These are phyloP conservation scores for Fusarium sp. DNA, from an alignment of 2,329 filamentous ascomycete species.

Conservation along the genomic window DNA sequence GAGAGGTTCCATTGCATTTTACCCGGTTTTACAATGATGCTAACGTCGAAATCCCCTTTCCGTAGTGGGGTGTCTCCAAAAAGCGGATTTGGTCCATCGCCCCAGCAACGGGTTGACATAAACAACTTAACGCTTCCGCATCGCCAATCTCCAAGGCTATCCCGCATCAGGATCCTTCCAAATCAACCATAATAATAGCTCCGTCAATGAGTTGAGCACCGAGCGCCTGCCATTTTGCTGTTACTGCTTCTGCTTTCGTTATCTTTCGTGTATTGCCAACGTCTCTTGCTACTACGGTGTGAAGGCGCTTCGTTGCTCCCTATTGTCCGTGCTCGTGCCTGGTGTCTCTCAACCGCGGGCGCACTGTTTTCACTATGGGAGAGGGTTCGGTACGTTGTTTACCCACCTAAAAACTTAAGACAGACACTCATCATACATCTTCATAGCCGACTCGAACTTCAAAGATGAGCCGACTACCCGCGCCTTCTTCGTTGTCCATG, in stretches of 20 bases:
- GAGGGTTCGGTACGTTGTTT: constrained; percentile 48
- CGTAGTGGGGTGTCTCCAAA: constrained; percentile 13
- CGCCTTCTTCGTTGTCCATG: constrained; percentile 41
- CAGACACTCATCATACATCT: constrained; percentile 10
- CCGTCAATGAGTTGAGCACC: constrained; percentile 26
- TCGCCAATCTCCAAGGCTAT: constrained; percentile 45
- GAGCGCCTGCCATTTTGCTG: constrained; percentile 19
- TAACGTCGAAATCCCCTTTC: not conserved
- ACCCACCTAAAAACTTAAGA: not conserved
- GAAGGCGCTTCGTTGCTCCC: constrained; percentile 53
- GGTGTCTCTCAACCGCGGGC: constrained; percentile 38
- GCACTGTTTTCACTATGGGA: constrained; percentile 48
- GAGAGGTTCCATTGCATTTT: constrained; percentile 8
- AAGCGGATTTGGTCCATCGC: constrained; percentile 17
- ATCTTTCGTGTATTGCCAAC: constrained; percentile 34
- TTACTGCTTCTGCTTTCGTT: constrained; percentile 2
- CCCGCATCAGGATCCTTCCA: constrained; percentile 34
- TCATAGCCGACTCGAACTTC: constrained; percentile 46
- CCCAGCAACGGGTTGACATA: constrained; percentile 38
- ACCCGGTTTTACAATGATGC: not conserved
- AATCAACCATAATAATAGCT: constrained; percentile 45
- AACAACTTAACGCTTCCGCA: constrained; percentile 41
- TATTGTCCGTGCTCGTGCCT: constrained; percentile 47
- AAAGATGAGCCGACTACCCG: constrained; percentile 50
- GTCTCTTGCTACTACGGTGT: constrained; percentile 40